Conservation (phyloP, 2,329 filamentous ascomycete genomes). For the Penicillium sp. region DNA sequence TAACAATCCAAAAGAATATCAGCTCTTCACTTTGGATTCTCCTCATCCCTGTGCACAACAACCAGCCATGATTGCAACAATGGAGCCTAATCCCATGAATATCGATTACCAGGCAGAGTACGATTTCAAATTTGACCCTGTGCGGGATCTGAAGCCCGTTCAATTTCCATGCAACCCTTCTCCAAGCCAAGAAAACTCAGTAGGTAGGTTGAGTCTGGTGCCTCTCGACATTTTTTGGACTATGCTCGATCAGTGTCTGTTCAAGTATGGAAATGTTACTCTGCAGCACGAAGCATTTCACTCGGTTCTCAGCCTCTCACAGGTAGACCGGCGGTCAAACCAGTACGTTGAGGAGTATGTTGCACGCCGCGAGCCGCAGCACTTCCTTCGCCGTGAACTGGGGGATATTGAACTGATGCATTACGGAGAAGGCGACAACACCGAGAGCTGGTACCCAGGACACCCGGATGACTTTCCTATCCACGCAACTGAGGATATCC, state of each 20-base stretch:
- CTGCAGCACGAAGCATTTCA: slow-evolving; percentile 16
- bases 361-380: background rate
- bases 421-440: background rate
- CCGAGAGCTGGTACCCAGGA: background rate
- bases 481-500: background rate
- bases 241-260: slow-evolving; percentile 13
- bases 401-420: background rate
- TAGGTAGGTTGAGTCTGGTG: slow-evolving; percentile 8
- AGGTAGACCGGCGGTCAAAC: slow-evolving; percentile 2
- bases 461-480: slow-evolving; percentile 14
- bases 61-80: background rate
- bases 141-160: background rate
- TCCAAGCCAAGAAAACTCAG: background rate
- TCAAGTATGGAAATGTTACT: background rate
- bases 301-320: slow-evolving; percentile 2
- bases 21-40: background rate
- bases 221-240: slow-evolving; percentile 17
- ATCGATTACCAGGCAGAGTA: background rate
- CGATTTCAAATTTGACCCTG: background rate
- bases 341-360: background rate
- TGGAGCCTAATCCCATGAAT: background rate
- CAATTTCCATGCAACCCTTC: background rate
- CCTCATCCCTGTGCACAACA: background rate
- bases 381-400: background rate
- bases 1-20: background rate